Base-by-base conservation (phyloP, 2,329 filamentous ascomycete genomes). In the Ceratocystis cubensis region DNA sequence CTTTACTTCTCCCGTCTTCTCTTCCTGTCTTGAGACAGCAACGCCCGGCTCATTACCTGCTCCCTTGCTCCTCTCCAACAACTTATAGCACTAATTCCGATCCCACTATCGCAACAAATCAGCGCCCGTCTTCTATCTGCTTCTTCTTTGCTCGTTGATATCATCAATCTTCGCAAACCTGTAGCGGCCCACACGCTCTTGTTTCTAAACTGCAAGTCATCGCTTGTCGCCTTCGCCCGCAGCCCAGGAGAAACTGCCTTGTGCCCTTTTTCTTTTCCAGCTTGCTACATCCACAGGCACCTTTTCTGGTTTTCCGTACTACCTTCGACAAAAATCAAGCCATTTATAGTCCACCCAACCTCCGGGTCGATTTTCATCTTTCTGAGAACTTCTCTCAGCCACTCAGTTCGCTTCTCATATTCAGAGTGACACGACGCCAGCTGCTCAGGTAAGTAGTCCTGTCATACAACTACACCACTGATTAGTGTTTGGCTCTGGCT, bases 361-460 rank as follows among this genome's bases (percentile, higher is more conserved):
- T 59, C 28, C 10, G 13, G 37, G 48, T 53, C 17, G 4, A 10
- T 53, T 53, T 53, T 17, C 46, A 48, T n/a, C 46, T 22, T 48
- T 53, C 48, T 28, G 48, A 25, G 48, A 53, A 28, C 13, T 10
- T 53, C 22, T 53, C 48, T 22, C 22, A 28, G 15, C 22, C 37
- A 41, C 0, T 10, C 37, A 41, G 7, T 53, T 53, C 22, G 3
- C 48, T 25, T 53, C 48, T 53, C 3, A 28, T 8, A 10, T 37
- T 20, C 56, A 5, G 33, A 57, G 28, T 33, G 17, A 59, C 5
- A 37, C 56, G 56, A 28, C 28, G 4, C 22, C 56, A 59, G 56
- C 28, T 59, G 15, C 56, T 37, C 56, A 59, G 33, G 56, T 59
- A 59, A 59, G 56, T 41, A 41, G 37, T 37, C 56, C 56, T 59